A percentile compares a stretch with the other conserved stretches of the same genome.
Conservation (phyloP, 2,329 filamentous ascomycete genomes). For the Orbilia blumenaviensis region DNA sequence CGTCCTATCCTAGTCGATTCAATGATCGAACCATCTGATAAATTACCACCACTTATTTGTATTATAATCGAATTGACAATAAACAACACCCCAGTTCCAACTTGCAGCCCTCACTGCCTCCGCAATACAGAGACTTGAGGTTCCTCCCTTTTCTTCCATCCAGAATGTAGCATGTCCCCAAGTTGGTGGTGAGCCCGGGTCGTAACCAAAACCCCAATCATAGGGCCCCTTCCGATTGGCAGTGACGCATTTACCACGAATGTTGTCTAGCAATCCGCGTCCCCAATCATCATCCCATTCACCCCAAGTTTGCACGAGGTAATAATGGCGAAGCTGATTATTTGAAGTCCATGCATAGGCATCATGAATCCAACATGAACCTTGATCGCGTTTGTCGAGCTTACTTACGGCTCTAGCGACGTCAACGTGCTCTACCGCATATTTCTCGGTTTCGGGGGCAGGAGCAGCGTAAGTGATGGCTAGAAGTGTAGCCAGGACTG, state of each 20-base stretch:
- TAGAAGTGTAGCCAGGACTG: neutral
- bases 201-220: slow-evolving; percentile 8
- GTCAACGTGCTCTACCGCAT: neutral
- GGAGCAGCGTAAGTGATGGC: neutral
- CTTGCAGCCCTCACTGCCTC: neutral
- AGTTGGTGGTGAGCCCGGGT: slow-evolving; percentile 1
- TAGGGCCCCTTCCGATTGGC: neutral
- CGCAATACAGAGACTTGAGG: neutral
- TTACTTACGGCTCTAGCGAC: neutral
- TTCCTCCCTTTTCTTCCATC: neutral
- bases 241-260: neutral
- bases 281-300: slow-evolving; percentile 25
- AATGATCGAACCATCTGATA: neutral
- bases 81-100: neutral
- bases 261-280: slow-evolving; percentile 12
- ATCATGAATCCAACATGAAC: neutral
- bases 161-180: slow-evolving; percentile 11
- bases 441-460: neutral
- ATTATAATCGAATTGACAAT: neutral
- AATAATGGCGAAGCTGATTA: neutral
- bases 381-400: neutral
- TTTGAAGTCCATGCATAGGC: neutral
- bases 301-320: slow-evolving; percentile 1
- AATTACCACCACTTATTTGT: neutral
- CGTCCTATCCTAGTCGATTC: neutral